A percentile compares a stretch with the other conserved stretches of the same genome.
Evolutionary conservation across 1,284 basidiomycete species (phyloP).

Genomic region (Crepidotus sp.): DNA sequence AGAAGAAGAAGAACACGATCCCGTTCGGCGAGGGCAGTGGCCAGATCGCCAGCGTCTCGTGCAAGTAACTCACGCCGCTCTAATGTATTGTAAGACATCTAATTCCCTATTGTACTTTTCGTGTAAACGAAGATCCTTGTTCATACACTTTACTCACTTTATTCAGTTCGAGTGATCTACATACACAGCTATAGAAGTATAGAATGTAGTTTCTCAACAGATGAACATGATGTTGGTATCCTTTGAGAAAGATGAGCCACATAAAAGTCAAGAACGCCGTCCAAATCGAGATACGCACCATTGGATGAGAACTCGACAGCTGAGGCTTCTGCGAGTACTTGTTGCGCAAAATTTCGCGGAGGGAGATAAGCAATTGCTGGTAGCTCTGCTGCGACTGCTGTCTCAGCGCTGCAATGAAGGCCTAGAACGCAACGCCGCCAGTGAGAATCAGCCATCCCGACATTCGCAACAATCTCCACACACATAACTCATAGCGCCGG

Average conservation of each 20-base stretch:
- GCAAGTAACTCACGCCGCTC: constrained; percentile 8
- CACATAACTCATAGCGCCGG: constrained; percentile 82
- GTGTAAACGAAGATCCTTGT: not conserved
- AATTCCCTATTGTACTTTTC: constrained; percentile 2
- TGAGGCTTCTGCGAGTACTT: constrained; percentile 84
- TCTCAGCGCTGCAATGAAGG: constrained; percentile 63
- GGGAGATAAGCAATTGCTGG: constrained; percentile 63
- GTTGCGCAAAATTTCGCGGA: constrained; percentile 50
- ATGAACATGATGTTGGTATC: constrained; percentile 51
- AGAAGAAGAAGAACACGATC: constrained; percentile 18
- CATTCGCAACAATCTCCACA: constrained; percentile 20
- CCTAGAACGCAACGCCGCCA: constrained; percentile 33
- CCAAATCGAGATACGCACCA: too few species aligned
- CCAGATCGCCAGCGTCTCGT: constrained; percentile 18
- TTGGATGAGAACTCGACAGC: constrained; percentile 72
- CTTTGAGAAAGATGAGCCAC: constrained; percentile 22
- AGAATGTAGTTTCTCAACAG: constrained; percentile 24
- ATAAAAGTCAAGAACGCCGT: constrained; percentile 17
- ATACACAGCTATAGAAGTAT: not conserved
- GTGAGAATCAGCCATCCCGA: constrained; percentile 1
- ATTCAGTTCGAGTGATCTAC: not conserved
- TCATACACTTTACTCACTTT: not conserved
- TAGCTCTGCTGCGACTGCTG: constrained; percentile 71
- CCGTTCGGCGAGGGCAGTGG: constrained; percentile 19
- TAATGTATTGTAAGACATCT: constrained; percentile 3